phyloP scores from a whole-genome alignment of 495 filamentous ascomycete species.

The Wilcoxina mikolae region DNA sequence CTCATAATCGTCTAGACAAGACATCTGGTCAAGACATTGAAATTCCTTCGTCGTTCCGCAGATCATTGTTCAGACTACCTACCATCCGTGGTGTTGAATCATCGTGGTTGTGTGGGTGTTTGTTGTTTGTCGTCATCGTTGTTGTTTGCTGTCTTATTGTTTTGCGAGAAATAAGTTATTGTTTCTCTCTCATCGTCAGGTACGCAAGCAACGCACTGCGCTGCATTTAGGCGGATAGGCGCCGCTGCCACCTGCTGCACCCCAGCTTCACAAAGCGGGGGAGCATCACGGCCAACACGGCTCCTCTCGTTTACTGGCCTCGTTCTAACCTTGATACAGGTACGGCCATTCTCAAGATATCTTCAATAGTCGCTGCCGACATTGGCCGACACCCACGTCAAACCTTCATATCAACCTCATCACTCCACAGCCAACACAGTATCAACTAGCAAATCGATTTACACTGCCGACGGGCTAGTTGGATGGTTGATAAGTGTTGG shows the following conservation, averaged over 20 bases:
- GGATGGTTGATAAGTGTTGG: slow-evolving; percentile 9
- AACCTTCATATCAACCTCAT: not conserved
- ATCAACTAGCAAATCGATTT: not conserved
- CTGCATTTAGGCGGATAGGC: slow-evolving; percentile 4
- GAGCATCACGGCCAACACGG: not conserved
- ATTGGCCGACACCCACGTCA: not conserved
- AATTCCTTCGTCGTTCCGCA: not conserved
- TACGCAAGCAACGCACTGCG: not conserved
- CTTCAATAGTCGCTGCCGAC: too few species aligned
- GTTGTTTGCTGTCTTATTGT: not conserved
- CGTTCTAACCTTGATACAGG: not conserved
- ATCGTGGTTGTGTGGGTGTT: not conserved
- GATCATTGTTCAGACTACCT: not conserved
- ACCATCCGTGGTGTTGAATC: not conserved
- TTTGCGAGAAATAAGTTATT: not conserved
- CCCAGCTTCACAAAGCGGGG: not conserved
- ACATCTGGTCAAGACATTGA: not conserved
- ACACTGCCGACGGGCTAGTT: slow-evolving; percentile 4
- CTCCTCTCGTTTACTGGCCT: not conserved
- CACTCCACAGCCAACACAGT: not conserved
- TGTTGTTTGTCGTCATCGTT: not conserved
- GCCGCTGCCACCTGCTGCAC: not conserved
- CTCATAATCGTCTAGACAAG: not conserved
- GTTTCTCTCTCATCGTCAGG: not conserved
- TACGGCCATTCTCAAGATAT: not conserved